Percentiles rank a stretch among this genome's conserved stretches.
Evolutionary conservation across 2,329 filamentous ascomycete species (phyloP).

Genomic region (Monosporascus sp.): DNA sequence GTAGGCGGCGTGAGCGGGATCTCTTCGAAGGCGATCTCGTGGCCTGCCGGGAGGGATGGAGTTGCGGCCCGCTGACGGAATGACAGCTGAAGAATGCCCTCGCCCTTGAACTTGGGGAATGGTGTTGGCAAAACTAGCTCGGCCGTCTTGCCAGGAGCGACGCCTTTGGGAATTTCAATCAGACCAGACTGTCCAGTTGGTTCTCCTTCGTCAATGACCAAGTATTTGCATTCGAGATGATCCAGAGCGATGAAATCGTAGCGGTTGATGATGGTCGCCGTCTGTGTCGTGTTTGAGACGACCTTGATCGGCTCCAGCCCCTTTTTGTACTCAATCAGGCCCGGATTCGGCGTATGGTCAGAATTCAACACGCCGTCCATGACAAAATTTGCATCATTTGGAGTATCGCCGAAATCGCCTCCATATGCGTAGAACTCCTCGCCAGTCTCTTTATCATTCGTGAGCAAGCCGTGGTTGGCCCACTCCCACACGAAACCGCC

Average conservation of each 20-base stretch:
- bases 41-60: constrained; percentile 15
- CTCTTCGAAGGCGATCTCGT: constrained; percentile 26
- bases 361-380: constrained; percentile 45
- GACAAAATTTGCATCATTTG: constrained; percentile 51
- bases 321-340: constrained; percentile 41
- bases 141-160: constrained; percentile 20
- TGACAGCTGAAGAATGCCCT: constrained; percentile 20
- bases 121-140: constrained; percentile 16
- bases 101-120: constrained; percentile 6
- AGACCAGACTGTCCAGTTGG: constrained; percentile 15
- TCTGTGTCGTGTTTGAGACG: constrained; percentile 28
- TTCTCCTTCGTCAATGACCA: constrained; percentile 21
- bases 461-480: constrained; percentile 48
- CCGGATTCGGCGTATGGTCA: constrained; percentile 40
- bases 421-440: constrained; percentile 48
- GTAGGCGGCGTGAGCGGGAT: constrained; percentile 12
- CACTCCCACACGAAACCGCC: constrained; percentile 60
- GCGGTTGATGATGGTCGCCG: constrained; percentile 29
- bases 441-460: constrained; percentile 32
- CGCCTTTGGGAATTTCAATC: constrained; percentile 19
- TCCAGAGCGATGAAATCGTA: constrained; percentile 38
- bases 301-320: constrained; percentile 42
- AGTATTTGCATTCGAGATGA: constrained; percentile 31
- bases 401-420: constrained; percentile 52
- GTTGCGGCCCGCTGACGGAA: constrained; percentile 21